Evolutionary conservation across 106 monocot genomes (phyloP).

Genomic region (Phalaenopsis equestris): DNA sequence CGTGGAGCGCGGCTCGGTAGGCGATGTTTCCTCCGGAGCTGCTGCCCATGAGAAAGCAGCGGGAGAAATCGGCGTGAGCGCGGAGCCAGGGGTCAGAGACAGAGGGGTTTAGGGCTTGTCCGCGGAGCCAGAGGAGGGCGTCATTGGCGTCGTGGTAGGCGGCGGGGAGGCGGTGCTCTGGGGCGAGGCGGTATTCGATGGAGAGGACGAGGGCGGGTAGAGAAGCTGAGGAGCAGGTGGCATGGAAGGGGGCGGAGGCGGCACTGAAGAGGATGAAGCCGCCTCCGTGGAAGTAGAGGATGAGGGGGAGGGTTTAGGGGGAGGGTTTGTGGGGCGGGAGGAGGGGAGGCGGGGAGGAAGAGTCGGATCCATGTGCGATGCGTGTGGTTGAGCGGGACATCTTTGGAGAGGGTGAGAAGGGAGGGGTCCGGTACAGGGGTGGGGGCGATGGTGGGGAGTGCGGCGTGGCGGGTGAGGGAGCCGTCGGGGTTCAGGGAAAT

Average conservation of each 20-base stretch:
- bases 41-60: constrained; percentile 23
- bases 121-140: constrained; percentile 11
- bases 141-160: constrained; percentile 22
- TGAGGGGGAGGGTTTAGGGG: constrained; percentile 10
- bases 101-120: neutral
- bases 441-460: neutral
- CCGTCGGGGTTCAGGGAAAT: constrained; percentile 41
- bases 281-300: constrained; percentile 31
- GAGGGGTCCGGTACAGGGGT: neutral
- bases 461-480: constrained; percentile 14
- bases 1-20: constrained; percentile 13
- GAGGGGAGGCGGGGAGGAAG: constrained; percentile 14
- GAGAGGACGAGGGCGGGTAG: constrained; percentile 18
- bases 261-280: constrained; percentile 35
- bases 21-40: constrained; percentile 35
- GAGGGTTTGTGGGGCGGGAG: neutral
- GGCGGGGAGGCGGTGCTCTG: constrained; percentile 20
- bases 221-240: constrained; percentile 9
- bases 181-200: constrained; percentile 26
- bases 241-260: constrained; percentile 11
- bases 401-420: constrained; percentile 10
- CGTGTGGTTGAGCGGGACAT: constrained; percentile 15
- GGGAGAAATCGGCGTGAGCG: constrained; percentile 18
- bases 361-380: constrained; percentile 25
- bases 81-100: constrained; percentile 19